Evolutionary conservation across 768 basidiomycete species (phyloP), one percentile per base, ranked within the genome.

Genomic region (Leccinum broughii): DNA sequence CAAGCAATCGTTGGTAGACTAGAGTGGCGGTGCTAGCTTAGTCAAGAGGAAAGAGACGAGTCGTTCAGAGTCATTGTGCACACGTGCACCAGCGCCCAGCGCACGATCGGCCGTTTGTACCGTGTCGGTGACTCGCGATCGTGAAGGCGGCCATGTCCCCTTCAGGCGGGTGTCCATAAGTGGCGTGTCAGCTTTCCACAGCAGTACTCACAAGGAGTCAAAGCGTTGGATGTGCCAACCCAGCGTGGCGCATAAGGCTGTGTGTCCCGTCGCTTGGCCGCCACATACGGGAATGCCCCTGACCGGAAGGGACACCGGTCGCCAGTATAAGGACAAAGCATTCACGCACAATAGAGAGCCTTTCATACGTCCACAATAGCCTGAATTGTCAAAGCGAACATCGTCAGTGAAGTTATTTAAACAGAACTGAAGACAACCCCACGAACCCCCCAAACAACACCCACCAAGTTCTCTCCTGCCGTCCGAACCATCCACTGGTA

Each of bases 321-420:
- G 17, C 24, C 20, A 24, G 28, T 62, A 71, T 66, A 74, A 72
- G 64, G 63, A 58, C 62, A 67, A 71, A 58, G 62, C 49, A 51
- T 55, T 60, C 65, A 64, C 57, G 58, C 49, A 53, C 56, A 57
- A 66, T 63, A 66, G 68, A 62, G 37, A 48, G 30, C 37, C 53
- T 35, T 62, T 60, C 28, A 55, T 48, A 34, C 48, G 35, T 32
- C 61, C 64, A 62, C 56, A 20, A 44, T 20, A 10, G 9, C n/a
- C 17, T 9, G 20, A 11, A 6, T 17, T 24, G 34, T 59, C 68
- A 68, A 72, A 72, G 68, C 58, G 41, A 54, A 22, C 54, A 4
- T 22, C 13, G 56, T 55, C 51, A 35, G 50, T 34, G 41, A 61
- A 50, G 6, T 32, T 70, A 74, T 68, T 67, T 75, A 58, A 74